Base-by-base conservation (phyloP, 768 basidiomycete genomes). In the Agrocybe praecox region DNA sequence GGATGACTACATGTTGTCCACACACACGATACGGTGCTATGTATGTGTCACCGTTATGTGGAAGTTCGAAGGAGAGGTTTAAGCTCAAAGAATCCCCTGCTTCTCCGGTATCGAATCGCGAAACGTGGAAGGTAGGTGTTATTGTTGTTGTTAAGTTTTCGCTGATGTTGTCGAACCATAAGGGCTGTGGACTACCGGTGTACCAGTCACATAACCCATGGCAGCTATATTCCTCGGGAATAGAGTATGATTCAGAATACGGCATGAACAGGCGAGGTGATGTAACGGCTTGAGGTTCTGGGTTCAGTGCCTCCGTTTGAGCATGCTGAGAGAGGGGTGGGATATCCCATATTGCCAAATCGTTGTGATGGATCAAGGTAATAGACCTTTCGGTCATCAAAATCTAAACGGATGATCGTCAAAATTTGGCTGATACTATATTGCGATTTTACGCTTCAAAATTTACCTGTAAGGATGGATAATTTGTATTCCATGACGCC, bases 121-220 rank as follows among this genome's bases (percentile, higher is more conserved):
- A 36, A 42, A 45, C 36, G 10, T 44, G 33, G 17, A 43, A 46
- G 14, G 19, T 22, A 18, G 50, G 21, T 15, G 22, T n/a, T 32
- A 29, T 19, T 2, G 45, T 5, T 10, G 8, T 15, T 34, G 15
- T 34, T 15, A 15, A 15, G 36, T 14, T 4, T 5, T 15, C 29
- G 40, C 22, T 21, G 17, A 49, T 19, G 24, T 59, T 23, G 29
- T 62, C 61, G 29, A 59, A 57, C 61, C 52, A 57, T 3, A 62
- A 52, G 17, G 61, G 61, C 46, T 62, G 61, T 26, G 46, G 55
- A 40, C 58, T 62, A 8, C 52, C 61, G 6, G 61, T 62, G 34
- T 59, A 62, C 55, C 58, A 62, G 26, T 62, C 61, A 43, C 52
- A 56, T 12, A 62, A 45, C 2, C 61, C 61, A 32, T 49, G 46